Evolutionary conservation across 352 stramenopile genomes (phyloP).

Genomic region (Globisporangium sylvaticum): DNA sequence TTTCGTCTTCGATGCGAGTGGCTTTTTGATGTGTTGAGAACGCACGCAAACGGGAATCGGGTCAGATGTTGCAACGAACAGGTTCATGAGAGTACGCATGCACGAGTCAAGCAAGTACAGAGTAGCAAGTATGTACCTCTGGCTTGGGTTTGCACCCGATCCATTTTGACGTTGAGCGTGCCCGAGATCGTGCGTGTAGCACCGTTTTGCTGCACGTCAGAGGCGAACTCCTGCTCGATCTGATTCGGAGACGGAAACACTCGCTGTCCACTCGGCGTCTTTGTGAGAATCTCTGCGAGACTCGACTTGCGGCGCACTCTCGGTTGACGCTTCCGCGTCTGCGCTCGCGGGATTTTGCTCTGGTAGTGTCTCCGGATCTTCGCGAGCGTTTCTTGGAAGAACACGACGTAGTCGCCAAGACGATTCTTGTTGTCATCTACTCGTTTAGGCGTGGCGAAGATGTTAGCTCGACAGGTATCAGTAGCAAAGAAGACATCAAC

Average conservation of each 20-base stretch:
- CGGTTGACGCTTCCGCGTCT: slow-evolving; percentile 23
- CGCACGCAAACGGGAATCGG: not conserved
- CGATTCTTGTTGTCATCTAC: slow-evolving; percentile 71
- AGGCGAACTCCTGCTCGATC: slow-evolving; percentile 10
- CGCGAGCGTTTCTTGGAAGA: slow-evolving; percentile 66
- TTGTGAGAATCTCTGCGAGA: slow-evolving; percentile 25
- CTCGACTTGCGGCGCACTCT: slow-evolving; percentile 31
- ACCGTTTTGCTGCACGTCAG: not conserved
- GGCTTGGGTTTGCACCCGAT: slow-evolving; percentile 23
- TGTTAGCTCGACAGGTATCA: not conserved
- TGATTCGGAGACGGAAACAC: slow-evolving; percentile 11
- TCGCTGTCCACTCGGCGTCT: not conserved
- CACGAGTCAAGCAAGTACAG: not conserved
- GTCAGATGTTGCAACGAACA: not conserved
- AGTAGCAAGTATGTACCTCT: slow-evolving; percentile 17
- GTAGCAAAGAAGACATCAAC: not conserved
- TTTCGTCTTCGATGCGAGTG: slow-evolving; percentile 20
- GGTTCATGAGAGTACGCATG: not conserved
- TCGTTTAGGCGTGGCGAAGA: not conserved
- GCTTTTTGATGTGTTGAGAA: not conserved
- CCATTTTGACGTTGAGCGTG: slow-evolving; percentile 30
- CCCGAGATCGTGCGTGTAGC: not conserved
- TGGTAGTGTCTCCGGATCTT: slow-evolving; percentile 49
- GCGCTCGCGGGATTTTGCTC: slow-evolving; percentile 30
- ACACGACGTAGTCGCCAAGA: slow-evolving; percentile 66